These are phyloP conservation scores for Lasiosphaeria ovina DNA, from an alignment of 495 filamentous ascomycete genomes.

Conservation along the genomic window DNA sequence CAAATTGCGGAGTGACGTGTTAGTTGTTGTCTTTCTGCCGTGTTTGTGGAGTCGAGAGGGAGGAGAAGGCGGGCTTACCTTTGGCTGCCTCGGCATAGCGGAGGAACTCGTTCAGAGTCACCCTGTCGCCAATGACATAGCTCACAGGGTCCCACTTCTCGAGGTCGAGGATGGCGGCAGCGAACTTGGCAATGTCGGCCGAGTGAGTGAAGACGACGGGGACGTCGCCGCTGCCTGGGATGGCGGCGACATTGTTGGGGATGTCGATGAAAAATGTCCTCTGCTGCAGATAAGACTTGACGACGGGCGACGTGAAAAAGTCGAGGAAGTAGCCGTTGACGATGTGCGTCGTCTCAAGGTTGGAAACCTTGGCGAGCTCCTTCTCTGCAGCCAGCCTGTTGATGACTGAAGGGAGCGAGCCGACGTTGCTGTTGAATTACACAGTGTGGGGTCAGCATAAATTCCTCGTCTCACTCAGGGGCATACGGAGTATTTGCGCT, in stretches of 20 bases:
- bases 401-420: constrained; percentile 13
- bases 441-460: no score
- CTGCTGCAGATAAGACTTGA: constrained; percentile 42
- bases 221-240: constrained; percentile 52
- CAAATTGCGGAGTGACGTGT: neutral
- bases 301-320: constrained; percentile 50
- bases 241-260: constrained; percentile 43
- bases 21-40: neutral
- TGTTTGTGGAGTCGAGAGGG: neutral
- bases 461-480: no score
- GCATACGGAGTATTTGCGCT: neutral
- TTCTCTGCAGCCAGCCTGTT: constrained; percentile 20
- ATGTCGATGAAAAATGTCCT: constrained; percentile 48
- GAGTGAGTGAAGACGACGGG: constrained; percentile 52
- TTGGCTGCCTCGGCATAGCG: constrained; percentile 44
- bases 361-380: constrained; percentile 21
- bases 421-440: neutral
- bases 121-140: constrained; percentile 44
- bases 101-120: constrained; percentile 50
- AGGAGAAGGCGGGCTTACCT: constrained; percentile 30
- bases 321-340: constrained; percentile 53
- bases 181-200: constrained; percentile 50
- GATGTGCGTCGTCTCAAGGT: constrained; percentile 50
- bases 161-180: constrained; percentile 45
- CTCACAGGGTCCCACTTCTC: constrained; percentile 45